These are phyloP conservation scores for Astrothelium subdiscretum DNA, from an alignment of 495 filamentous ascomycete genomes.

Conservation along the genomic window DNA sequence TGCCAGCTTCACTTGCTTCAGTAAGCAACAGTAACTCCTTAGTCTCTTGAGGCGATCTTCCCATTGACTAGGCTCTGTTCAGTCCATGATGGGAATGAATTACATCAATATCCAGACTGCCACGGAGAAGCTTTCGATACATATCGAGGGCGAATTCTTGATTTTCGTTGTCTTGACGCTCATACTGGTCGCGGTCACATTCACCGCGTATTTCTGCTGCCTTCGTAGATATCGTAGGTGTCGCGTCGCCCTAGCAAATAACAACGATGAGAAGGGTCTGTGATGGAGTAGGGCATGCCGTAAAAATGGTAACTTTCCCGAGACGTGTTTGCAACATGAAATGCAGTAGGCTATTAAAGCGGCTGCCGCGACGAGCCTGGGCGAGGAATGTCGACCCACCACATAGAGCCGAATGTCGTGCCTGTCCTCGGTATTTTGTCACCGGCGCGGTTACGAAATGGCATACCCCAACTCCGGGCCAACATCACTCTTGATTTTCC, in stretches of 20 bases:
- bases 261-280: neutral
- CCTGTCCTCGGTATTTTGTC: neutral
- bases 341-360: no score
- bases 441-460: neutral
- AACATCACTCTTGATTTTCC: neutral
- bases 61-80: neutral
- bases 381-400: no score
- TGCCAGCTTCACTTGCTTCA: neutral
- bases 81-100: neutral
- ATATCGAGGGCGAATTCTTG: neutral
- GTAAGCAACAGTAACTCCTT: neutral
- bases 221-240: neutral
- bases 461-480: neutral
- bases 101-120: neutral
- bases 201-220: neutral
- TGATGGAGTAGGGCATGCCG: neutral
- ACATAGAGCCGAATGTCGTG: neutral
- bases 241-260: neutral
- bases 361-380: no score
- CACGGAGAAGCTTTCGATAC: neutral
- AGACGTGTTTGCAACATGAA: no score
- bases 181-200: neutral
- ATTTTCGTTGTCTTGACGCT: neutral
- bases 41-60: neutral
- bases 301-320: neutral